Evolutionary conservation across 345 rosid genomes (phyloP), one percentile per base, ranked within the genome.

Genomic region (Erysimum cheiranthoides): DNA sequence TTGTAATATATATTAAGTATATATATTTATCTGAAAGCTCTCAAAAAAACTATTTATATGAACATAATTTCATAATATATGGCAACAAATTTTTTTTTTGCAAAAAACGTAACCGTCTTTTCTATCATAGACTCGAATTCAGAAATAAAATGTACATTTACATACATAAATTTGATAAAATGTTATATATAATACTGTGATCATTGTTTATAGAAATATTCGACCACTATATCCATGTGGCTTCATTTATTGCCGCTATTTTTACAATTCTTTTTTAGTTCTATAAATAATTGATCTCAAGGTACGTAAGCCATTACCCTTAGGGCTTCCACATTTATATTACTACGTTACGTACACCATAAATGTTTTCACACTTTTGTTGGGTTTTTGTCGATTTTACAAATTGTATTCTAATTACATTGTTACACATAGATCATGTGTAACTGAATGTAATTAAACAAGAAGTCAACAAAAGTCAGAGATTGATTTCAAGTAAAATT

Each of bases 161-260:
- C 40, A 32, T 8, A 13, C 2, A 57, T 31, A 28, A 34, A 1
- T 58, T 5, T 57, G 18, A 30, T 8, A 11, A 13, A 32, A 58
- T 16, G 1, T 3, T 8, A 0, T 53, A 28, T 53, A 27, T 11
- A 10, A 52, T 27, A 52, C 2, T 70, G 42, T 40, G 14, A 32
- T 9, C 68, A 4, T 10, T 51, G 0, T 73, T 61, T 34, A n/a
- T 49, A 49, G 46, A 50, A 18, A 39, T 50, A 60, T 3, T 57
- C 60, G 70, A 21, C 71, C 75, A 79, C 67, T 57, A 73, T 46
- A 61, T 73, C 80, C 88, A 81, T 79, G 86, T 83, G 88, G 77
- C 66, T 71, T 79, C 79, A 81, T 81, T 81, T 56, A 85, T 79
- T 81, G 79, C 76, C 27, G 47, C 59, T 62, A 47, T 32, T 63